phyloP scores from a whole-genome alignment of 306 rosid genomes.

The Hippophae rhamnoides region DNA sequence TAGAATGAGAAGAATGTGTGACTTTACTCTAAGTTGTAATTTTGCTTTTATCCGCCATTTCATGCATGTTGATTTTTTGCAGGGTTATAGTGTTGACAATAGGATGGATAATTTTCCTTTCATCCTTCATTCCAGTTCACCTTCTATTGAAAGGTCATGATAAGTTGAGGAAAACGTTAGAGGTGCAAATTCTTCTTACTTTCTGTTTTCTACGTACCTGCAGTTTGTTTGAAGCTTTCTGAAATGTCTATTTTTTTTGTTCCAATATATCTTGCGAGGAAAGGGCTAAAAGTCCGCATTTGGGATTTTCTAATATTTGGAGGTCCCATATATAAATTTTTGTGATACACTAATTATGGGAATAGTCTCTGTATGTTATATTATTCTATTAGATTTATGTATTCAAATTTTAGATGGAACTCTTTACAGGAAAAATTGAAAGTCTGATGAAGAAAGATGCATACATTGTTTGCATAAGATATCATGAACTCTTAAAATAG shows the following conservation, averaged over 20 bases:
- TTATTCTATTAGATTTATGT: no score
- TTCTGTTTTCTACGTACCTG: not conserved
- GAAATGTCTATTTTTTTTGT: not conserved
- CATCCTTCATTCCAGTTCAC: constrained; percentile 75
- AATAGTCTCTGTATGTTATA: no score
- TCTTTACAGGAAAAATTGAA: no score
- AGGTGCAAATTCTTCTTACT: constrained; percentile 44
- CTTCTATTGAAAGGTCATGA: constrained; percentile 57
- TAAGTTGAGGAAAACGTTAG: constrained; percentile 61
- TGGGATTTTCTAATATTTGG: no score
- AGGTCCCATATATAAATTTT: no score
- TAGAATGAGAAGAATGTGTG: no score
- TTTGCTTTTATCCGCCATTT: constrained; percentile 7
- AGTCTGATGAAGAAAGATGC: not conserved
- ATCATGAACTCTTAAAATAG: not conserved
- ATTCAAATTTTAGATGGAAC: no score
- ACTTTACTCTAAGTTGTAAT: no score
- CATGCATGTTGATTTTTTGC: constrained; percentile 19
- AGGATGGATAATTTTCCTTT: constrained; percentile 94
- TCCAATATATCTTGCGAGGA: no score
- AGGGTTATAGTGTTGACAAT: constrained; percentile 76
- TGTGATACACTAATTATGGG: no score
- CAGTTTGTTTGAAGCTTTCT: not conserved
- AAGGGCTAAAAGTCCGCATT: no score
- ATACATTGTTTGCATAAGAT: not conserved